phyloP scores from a whole-genome alignment of 768 basidiomycete species.

The Leccinellum albellum region DNA sequence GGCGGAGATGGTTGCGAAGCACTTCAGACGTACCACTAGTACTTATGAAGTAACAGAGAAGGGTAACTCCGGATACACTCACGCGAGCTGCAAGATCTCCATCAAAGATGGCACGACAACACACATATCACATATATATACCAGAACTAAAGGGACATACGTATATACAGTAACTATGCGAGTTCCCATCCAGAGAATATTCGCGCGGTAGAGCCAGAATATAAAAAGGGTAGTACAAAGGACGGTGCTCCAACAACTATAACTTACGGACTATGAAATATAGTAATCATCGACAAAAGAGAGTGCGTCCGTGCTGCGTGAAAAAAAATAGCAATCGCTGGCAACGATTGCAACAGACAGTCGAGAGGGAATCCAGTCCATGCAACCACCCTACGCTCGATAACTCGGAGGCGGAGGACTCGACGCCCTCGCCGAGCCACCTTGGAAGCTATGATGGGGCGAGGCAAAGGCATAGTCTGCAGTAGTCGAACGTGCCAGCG shows the following conservation, averaged over 20 bases:
- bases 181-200: neutral
- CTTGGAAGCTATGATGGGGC: slow-evolving; percentile 24
- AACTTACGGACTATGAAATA: slow-evolving; percentile 21
- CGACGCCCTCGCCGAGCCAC: neutral
- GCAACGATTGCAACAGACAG: neutral
- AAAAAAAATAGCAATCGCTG: neutral
- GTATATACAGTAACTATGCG: neutral
- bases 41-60: no score
- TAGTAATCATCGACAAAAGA: slow-evolving; percentile 5
- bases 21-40: no score
- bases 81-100: no score
- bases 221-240: slow-evolving; percentile 16
- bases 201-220: neutral
- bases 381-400: neutral
- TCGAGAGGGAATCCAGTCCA: neutral
- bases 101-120: no score
- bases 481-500: slow-evolving; percentile 4
- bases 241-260: slow-evolving; percentile 12
- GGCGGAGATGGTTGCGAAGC: no score
- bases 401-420: slow-evolving; percentile 25
- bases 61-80: no score
- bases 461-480: slow-evolving; percentile 25
- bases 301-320: neutral
- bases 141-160: neutral
- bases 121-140: no score